These are phyloP conservation scores for Suhomyces wounanorum DNA, from an alignment of 1,139 yeast species.

Conservation along the genomic window DNA sequence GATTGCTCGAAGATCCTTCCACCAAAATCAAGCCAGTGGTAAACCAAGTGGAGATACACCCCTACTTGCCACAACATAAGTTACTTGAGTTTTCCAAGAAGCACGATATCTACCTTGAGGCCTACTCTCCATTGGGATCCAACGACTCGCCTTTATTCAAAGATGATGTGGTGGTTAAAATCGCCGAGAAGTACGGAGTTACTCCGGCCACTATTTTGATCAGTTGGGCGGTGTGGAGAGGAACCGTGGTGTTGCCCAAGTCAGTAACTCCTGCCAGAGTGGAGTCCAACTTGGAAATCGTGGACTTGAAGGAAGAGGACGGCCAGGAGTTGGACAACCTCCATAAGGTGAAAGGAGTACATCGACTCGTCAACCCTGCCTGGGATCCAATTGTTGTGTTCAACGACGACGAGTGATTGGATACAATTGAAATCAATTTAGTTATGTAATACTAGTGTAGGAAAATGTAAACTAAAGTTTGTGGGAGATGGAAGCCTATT, in stretches of 20 bases:
- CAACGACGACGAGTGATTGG: constrained; percentile 4
- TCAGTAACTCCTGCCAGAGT: constrained; percentile 21
- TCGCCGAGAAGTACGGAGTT: constrained; percentile 20
- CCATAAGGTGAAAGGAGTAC: constrained; percentile 18
- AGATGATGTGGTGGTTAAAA: constrained; percentile 16
- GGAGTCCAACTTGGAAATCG: constrained; percentile 19
- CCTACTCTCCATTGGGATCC: constrained; percentile 28
- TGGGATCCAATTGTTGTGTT: constrained; percentile 20
- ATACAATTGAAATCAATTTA: too few relatives aligned
- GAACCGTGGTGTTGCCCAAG: constrained; percentile 27
- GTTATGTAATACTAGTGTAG: too few relatives aligned
- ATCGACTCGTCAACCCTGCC: constrained; percentile 19
- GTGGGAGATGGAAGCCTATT: too few relatives aligned
- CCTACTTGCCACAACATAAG: constrained; percentile 24
- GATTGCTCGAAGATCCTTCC: constrained; percentile 19
- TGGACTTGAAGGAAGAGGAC: constrained; percentile 19
- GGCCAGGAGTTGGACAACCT: constrained; percentile 18
- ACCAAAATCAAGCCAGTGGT: constrained; percentile 22
- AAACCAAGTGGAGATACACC: constrained; percentile 26
- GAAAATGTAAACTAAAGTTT: too few relatives aligned
- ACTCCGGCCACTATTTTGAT: constrained; percentile 20
- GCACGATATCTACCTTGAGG: constrained; percentile 21
- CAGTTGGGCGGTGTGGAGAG: constrained; percentile 26
- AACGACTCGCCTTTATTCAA: constrained; percentile 22
- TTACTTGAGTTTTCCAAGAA: constrained; percentile 18